phyloP scores from a whole-genome alignment of 1,284 basidiomycete species.

The Pseudozyma hubeiensis region DNA sequence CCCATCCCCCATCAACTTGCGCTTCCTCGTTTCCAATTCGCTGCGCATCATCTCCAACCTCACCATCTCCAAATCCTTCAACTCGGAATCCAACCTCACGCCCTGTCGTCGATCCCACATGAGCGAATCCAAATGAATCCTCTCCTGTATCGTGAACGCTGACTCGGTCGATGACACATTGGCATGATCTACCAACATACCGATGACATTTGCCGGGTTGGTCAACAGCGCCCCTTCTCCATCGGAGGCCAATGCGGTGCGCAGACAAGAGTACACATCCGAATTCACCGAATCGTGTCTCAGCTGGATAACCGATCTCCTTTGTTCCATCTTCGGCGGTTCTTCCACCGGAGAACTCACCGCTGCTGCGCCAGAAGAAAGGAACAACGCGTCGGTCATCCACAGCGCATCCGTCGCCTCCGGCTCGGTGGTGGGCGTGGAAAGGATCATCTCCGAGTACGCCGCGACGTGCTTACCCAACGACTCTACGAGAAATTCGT shows the following conservation, averaged over 20 bases:
- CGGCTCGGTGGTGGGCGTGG: constrained; percentile 6
- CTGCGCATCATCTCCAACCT: constrained; percentile 17
- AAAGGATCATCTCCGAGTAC: constrained; percentile 16
- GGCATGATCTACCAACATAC: constrained; percentile 35
- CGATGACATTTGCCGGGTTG: constrained; percentile 24
- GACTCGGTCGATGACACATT: constrained; percentile 8
- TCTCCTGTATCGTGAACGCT: constrained; percentile 33
- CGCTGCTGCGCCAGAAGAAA: constrained; percentile 30
- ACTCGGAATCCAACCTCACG: constrained; percentile 38
- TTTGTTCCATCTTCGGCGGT: constrained; percentile 23
- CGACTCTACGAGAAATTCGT: constrained; percentile 37
- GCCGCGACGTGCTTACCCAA: constrained; percentile 26
- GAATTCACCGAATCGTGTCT: constrained; percentile 46
- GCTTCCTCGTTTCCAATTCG: constrained; percentile 34
- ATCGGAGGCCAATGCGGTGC: constrained; percentile 35
- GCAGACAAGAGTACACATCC: constrained; percentile 43
- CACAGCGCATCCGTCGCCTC: constrained; percentile 25
- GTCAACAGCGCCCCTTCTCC: constrained; percentile 49
- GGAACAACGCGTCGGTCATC: constrained; percentile 32
- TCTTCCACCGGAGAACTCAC: constrained; percentile 9
- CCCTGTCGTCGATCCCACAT: constrained; percentile 49
- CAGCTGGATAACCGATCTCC: constrained; percentile 24
- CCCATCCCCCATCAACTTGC: constrained; percentile 27
- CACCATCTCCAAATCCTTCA: constrained; percentile 29
- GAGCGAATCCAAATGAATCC: constrained; percentile 46